Evolutionary conservation across 345 rosid genomes (phyloP), one percentile per base, ranked within the genome.

Genomic region (Murraya paniculata): DNA sequence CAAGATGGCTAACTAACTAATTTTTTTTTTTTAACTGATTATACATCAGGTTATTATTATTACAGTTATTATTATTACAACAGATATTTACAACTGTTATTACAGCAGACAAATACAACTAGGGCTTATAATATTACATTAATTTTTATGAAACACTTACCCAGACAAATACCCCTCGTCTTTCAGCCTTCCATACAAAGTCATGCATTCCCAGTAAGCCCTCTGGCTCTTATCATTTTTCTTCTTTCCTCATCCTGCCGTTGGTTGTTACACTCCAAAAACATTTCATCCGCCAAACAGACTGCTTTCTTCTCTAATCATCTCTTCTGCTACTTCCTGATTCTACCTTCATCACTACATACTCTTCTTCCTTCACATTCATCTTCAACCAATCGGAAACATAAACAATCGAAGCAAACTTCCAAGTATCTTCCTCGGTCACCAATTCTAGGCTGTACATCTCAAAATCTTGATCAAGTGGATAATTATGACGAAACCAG

Each of bases 161-260:
- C n/a, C n/a, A n/a, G n/a, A n/a, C n/a, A n/a, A n/a, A n/a, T n/a
- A n/a, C n/a, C 94, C 94, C 81, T 90, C 94, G 75, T 91, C 96
- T 77, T 90, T 87, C 30, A 90, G 84, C 85, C 86, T 89, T 22
- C 94, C 97, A 68, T 90, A 92, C 81, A 92, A 70, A 72, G 98
- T 94, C 88, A 94, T 83, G 65, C 97, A 94, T 65, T 92, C 91
- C 95, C 94, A 94, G 7, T 94, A 94, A 78, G 90, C 94, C 83
- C 88, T 90, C 73, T 83, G 80, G 78, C 84, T 85, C 68, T 88
- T 74, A 28, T 28, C 18, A 11, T 30, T 16, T 8, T 18, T 45
- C 75, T 79, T 69, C 56, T 82, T 70, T 77, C 75, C 76, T 71
- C 39, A 30, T 50, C 89, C 86, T 74, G 80, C 68, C 68, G 2